Evolutionary conservation across 2,329 filamentous ascomycete species (phyloP), one percentile per base, ranked within the genome.

Genomic region (Hypoxylon sp.): DNA sequence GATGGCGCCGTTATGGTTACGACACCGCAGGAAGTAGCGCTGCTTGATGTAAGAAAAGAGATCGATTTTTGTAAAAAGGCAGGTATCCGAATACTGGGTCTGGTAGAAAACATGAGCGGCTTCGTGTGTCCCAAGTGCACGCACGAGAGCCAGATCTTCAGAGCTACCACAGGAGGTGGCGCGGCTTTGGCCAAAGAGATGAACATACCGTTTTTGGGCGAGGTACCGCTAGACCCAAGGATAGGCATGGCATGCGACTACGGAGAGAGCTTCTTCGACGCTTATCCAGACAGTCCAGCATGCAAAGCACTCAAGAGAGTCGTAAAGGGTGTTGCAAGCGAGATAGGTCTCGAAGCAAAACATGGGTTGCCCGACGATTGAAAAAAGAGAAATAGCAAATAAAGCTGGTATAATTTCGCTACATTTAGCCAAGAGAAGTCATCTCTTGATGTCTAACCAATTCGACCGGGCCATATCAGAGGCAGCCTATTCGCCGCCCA

Each of bases 41-140:
- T 99, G 59, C 85, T 99, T 48, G 96, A 99, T 78, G 96, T 99
- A 11, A 86, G 96, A 73, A 98, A 98, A 82, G 96, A 99, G 81
- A 95, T 99, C 65, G 95, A 99, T 77, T 99, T 99, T 78, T 99
- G 97, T 81, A 87, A 90, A 65, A 99, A 99, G 82, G 96, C 96
- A 0, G 94, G 93, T 3, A 98, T 99, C 73, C 87, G 86, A 52
- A 89, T 99, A 5, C 80, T 99, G 3, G 96, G 96, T 0, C 84
- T 99, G 44, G 96, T 97, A 14, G 96, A 99, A 84, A 99, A 99
- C 78, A 99, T 99, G 96, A 93, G 91, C 65, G 94, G 94, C 3
- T 99, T 98, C 75, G 94, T 99, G 58, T 99, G 96, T 78, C 94
- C 94, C 9, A 95, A 93, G 63, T 99, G 96, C 81, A 92, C 89